Base-by-base conservation (phyloP, 1,284 basidiomycete species). In the Coniferiporia weirii region DNA sequence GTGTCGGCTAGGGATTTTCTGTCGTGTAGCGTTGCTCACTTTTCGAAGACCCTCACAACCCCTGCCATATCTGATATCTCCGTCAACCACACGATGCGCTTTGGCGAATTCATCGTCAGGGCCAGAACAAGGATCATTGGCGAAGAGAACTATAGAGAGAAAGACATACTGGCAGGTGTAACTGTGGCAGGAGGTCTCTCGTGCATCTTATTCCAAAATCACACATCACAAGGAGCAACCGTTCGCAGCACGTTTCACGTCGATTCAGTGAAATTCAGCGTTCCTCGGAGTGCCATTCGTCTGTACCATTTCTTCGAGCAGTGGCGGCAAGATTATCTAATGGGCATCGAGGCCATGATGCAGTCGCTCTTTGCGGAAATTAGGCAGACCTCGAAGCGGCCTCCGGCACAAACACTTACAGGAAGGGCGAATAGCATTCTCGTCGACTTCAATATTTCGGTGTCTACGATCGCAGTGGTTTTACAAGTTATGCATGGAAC, bases 401-500 rank as follows among this genome's bases (percentile, higher is more conserved):
- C n/a, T 45, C 61, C 22, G 64, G 52, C n/a, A 64, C 66, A 20
- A 51, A 65, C 64, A 2, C 59, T 68, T 46, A 69, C 72, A 8
- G 67, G 61, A 13, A 64, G 66, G 34, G 61, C 70, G 20, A 66
- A 66, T 12, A 68, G 63, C 36, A 68, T 70, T 47, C 45, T 60
- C 6, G 64, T 83, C 48, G 78, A 84, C 48, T 58, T 89, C 12
- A 80, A 86, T 64, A 73, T 79, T 5, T 73, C 76, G 38, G 59
- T 89, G 6, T 64, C 69, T 5, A 77, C 76, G 13, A 65, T 82
- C 15, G 78, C 78, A 35, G 74, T 89, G 8, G 81, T 80, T 5
- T 76, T 92, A 1, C 89, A 91, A 66, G 83, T 92, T 48, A 90
- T 92, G 86, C 87, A 84, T 62, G 89, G 88, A 15, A 91, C 89